Percentiles rank a stretch among this genome's conserved stretches.
phyloP scores from a whole-genome alignment of 1,284 basidiomycete genomes.

The Austroboletus niveus region DNA sequence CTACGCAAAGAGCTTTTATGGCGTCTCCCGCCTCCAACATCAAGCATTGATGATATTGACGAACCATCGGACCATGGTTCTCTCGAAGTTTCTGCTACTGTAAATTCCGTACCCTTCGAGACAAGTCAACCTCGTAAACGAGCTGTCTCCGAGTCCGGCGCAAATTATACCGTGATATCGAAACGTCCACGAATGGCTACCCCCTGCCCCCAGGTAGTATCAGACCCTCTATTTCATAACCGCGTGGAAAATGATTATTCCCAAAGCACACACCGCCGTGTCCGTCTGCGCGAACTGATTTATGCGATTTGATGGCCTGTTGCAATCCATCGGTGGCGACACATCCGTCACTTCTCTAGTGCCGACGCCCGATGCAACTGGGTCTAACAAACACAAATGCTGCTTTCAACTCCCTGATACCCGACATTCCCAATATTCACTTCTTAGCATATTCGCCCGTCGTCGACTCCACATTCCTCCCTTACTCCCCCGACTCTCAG shows the following conservation, averaged over 20 bases:
- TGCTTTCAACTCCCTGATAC: conserved; percentile 1
- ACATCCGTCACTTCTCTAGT: background rate
- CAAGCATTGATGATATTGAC: conserved; percentile 12
- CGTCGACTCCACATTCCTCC: conserved; percentile 1
- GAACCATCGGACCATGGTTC: background rate
- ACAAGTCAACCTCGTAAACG: conserved; percentile 27
- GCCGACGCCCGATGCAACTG: background rate
- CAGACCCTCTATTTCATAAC: conserved; percentile 28
- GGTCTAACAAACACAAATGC: background rate
- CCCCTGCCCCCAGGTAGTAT: conserved; percentile 25
- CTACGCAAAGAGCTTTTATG: conserved; percentile 1
- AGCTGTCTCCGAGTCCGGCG: conserved; percentile 34
- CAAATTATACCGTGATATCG: conserved; percentile 8
- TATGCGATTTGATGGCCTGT: conserved; percentile 15
- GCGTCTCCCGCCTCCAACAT: conserved; percentile 19
- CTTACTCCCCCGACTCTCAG: background rate
- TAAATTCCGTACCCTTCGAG: background rate
- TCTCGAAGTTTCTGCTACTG: background rate
- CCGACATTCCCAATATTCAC: conserved; percentile 1
- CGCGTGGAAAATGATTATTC: conserved; percentile 12
- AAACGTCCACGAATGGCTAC: conserved; percentile 23
- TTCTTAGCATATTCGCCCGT: conserved; percentile 14
- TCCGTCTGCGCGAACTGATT: background rate
- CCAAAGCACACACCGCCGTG: background rate
- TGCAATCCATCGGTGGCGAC: conserved; percentile 11